A percentile compares a stretch with the other conserved stretches of the same genome.
These are phyloP conservation scores for Dimocarpus longan DNA, from an alignment of 345 rosid genomes.

Conservation along the genomic window DNA sequence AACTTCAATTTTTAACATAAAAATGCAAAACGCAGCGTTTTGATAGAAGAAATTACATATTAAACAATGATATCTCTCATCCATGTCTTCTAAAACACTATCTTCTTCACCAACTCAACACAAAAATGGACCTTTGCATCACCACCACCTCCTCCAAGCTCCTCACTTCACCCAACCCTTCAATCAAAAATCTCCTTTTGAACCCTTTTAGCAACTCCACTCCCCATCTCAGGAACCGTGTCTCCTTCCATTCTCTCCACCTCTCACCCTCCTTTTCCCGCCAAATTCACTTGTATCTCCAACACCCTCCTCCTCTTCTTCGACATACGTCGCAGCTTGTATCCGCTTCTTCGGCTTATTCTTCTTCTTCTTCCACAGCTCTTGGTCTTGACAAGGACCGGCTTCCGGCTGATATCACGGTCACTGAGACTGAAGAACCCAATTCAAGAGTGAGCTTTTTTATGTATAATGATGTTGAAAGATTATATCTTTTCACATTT, in stretches of 20 bases:
- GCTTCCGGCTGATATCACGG: conserved; percentile 71
- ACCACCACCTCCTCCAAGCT: conserved; percentile 39
- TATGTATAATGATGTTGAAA: not conserved
- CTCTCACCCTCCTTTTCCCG: conserved; percentile 36
- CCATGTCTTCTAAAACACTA: conserved; percentile 30
- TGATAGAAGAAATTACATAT: not conserved
- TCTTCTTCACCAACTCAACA: conserved; percentile 8
- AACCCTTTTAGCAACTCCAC: conserved; percentile 28
- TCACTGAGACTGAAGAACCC: conserved; percentile 60
- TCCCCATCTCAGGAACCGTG: conserved; percentile 32
- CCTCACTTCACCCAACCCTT: conserved; percentile 25
- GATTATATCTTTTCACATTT: not conserved
- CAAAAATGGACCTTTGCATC: conserved; percentile 68
- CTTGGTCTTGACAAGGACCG: conserved; percentile 45
- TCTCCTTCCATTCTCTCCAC: conserved; percentile 28
- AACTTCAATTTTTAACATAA: not conserved
- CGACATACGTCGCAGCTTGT: conserved; percentile 13
- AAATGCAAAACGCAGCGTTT: conserved; percentile 17
- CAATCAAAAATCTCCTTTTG: conserved; percentile 18
- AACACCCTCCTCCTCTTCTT: conserved; percentile 14
- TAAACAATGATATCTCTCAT: not conserved
- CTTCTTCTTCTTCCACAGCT: conserved; percentile 47
- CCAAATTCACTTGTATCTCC: conserved; percentile 32
- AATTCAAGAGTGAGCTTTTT: conserved; percentile 63
- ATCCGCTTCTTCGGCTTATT: conserved; percentile 28